Percentiles rank a stretch among this genome's conserved stretches.
These are phyloP conservation scores for Zymoseptoria pseudotritici DNA, from an alignment of 2,329 filamentous ascomycete genomes.

Conservation along the genomic window DNA sequence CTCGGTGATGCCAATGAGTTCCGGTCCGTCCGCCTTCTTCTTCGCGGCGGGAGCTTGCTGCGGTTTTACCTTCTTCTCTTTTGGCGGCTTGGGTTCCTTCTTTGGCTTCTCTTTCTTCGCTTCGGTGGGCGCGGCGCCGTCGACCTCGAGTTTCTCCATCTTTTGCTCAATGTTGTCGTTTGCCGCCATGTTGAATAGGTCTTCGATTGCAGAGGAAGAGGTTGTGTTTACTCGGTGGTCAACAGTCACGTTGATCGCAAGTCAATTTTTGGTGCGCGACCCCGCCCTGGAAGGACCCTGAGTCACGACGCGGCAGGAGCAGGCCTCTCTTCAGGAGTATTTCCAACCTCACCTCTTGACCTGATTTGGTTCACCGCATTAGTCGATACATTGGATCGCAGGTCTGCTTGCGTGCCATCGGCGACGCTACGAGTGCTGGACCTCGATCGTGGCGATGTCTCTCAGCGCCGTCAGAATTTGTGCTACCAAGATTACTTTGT, in stretches of 20 bases:
- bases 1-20: conserved; percentile 78
- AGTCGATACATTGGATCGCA: no score
- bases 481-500: no score
- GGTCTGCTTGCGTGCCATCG: no score
- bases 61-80: conserved; percentile 28
- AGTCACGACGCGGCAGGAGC: not conserved
- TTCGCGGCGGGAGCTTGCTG: conserved; percentile 21
- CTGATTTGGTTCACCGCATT: no score
- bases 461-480: no score
- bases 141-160: conserved; percentile 24
- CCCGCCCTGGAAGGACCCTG: not conserved
- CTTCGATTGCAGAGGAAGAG: not conserved
- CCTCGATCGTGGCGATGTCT: no score
- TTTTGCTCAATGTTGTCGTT: conserved; percentile 20
- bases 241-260: not conserved
- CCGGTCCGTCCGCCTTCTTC: conserved; percentile 50
- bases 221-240: not conserved
- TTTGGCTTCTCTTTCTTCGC: conserved; percentile 24
- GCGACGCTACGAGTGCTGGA: no score
- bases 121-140: conserved; percentile 13
- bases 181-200: conserved; percentile 11
- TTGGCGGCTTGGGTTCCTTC: conserved; percentile 30
- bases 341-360: no score
- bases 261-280: not conserved
- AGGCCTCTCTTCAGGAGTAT: no score